Conservation (phyloP, 495 filamentous ascomycete genomes). For the Aspergillus carlsbadensis region DNA sequence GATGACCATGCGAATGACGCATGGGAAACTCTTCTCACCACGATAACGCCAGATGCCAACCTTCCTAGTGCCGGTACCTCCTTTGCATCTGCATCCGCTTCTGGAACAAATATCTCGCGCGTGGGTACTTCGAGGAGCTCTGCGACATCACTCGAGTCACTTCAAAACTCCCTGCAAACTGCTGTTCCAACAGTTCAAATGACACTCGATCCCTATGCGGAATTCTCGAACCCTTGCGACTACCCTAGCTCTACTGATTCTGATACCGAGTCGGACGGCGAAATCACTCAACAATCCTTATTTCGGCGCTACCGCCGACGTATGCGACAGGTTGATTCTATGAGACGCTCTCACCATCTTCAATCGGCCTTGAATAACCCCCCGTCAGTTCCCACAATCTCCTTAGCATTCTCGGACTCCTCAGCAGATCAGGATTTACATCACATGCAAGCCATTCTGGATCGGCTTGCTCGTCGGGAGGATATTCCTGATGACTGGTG, state of each 20-base stretch:
- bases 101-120: conserved; percentile 30
- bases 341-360: conserved; percentile 29
- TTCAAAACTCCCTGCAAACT: conserved; percentile 24
- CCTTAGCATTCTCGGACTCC: conserved; percentile 34
- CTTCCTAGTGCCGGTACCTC: conserved; percentile 79
- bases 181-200: conserved; percentile 25
- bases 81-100: conserved; percentile 66
- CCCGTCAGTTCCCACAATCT: conserved; percentile 39
- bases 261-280: conserved; percentile 31
- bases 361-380: conserved; percentile 40
- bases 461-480: conserved; percentile 60
- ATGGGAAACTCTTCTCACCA: conserved; percentile 80
- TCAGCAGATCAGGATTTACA: conserved; percentile 46
- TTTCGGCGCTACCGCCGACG: conserved; percentile 22
- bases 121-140: conserved; percentile 34
- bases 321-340: conserved; percentile 20
- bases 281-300: conserved; percentile 21
- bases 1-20: conserved; percentile 52
- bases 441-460: conserved; percentile 67
- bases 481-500: conserved; percentile 79
- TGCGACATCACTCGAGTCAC: conserved; percentile 32
- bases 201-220: conserved; percentile 41
- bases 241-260: conserved; percentile 39
- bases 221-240: conserved; percentile 44
- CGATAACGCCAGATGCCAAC: conserved; percentile 75